Conservation (phyloP, 1,284 basidiomycete genomes). For the Irpex sp. region DNA sequence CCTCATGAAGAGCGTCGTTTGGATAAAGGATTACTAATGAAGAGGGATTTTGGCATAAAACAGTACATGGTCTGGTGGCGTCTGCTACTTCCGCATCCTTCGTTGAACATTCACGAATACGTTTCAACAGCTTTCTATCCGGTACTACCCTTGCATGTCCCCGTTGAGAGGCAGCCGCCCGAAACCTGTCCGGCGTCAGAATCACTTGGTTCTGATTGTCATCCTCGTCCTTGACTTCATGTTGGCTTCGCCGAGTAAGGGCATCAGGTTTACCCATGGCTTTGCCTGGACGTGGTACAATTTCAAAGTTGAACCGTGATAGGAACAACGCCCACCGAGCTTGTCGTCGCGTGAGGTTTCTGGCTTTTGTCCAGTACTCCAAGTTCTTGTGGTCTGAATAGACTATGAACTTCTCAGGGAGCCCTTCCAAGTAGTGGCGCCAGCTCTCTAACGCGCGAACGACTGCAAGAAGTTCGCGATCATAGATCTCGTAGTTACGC, state of each 20-base stretch:
- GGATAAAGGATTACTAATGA: too few relatives aligned
- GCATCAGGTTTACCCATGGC: conserved; percentile 29
- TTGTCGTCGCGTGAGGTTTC: conserved; percentile 12
- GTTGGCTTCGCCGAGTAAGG: conserved; percentile 28
- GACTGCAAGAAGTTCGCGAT: conserved; percentile 30
- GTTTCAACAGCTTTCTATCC: neutral
- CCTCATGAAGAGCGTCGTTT: too few relatives aligned
- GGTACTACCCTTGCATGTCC: neutral
- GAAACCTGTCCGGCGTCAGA: neutral
- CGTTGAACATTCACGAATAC: neutral
- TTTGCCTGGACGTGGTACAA: conserved; percentile 37
- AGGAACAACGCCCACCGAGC: conserved; percentile 17
- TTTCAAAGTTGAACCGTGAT: conserved; percentile 25
- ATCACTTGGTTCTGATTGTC: neutral
- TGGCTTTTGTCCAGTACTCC: conserved; percentile 18
- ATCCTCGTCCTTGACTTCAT: neutral
- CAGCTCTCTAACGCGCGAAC: conserved; percentile 20
- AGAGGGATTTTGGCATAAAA: too few relatives aligned
- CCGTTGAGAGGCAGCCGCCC: neutral
- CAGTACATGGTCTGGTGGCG: neutral
- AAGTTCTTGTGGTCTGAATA: conserved; percentile 29
- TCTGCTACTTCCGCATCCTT: neutral
- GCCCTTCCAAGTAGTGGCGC: conserved; percentile 13
- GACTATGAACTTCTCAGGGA: conserved; percentile 15
- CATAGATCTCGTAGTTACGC: conserved; percentile 22